Evolutionary conservation across 768 basidiomycete species (phyloP), one percentile per base, ranked within the genome.

Genomic region (Galerina sulciceps): DNA sequence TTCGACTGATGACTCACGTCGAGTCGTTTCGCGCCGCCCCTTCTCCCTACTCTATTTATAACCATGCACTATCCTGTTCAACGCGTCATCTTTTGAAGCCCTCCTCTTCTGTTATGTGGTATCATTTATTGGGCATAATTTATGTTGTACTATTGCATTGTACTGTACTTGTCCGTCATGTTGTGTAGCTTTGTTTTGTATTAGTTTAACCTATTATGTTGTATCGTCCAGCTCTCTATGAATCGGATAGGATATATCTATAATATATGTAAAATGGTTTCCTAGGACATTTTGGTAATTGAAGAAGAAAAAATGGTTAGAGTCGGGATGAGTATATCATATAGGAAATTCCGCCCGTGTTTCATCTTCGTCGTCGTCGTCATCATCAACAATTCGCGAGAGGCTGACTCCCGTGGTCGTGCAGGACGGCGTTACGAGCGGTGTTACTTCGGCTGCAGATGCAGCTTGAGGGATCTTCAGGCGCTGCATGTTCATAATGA

Each of bases 401-500:
- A 46, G 23, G 14, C 36, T 22, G 17, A 48, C 23, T 15, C 26
- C 46, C 8, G 48, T 43, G 17, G 18, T 48, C n/a, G 37, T 40
- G 17, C 23, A 17, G 11, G 38, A 36, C 31, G 23, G 14, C 34
- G 38, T 38, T 13, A 55, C 36, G 31, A 37, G 50, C 20, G 59
- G 49, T 18, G 37, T 42, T n/a, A 61, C 20, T 20, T 61, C 55
- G 17, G 54, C 37, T 35, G 48, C 55, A n/a, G 43, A 26, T 18
- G 40, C 43, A 37, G 38, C 37, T 26, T 26, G 45, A 22, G 55
- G 40, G n/a, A 61, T 36, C 35, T 61, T 61, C n/a, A 61, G 31
- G 37, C 52, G 50, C 37, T 53, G 60, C 55, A 57, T 61, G 18
- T 61, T 61, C 55, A 61, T 61, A 20, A 61, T 53, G 17, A 57